Evolutionary conservation across 1,284 basidiomycete species (phyloP), one percentile per base, ranked within the genome.

Genomic region (Malassezia equina): DNA sequence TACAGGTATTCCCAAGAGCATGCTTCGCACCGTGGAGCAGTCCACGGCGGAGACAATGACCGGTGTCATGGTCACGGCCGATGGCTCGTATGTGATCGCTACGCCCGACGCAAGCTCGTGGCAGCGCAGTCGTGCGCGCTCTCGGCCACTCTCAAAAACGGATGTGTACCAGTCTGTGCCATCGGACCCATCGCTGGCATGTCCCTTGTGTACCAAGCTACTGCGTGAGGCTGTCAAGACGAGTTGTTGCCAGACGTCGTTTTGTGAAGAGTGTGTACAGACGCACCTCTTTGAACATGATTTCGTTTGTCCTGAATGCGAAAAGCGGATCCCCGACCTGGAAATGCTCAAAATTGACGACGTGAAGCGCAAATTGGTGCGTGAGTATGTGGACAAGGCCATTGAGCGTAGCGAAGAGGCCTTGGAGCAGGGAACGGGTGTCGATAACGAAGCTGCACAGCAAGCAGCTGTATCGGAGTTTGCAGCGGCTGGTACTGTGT

Each of bases 1-100:
- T 2, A 98, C 94, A 4, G 94, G 94, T 77, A 94, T 94, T 59
- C 94, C 94, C 8, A 84, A 91, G 62, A 93, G 88, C 69, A 95
- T 99, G 82, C 79, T 99, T 51, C 93, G 94, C 77, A 87, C 90
- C 1, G 90, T 98, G 21, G 91, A 95, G 60, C 86, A 67, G 47
- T 67, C 71, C 7, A 64, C 67, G 5, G 66, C 67, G 8, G 69
- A 66, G 49, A 60, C 60, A 17, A 63, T 62, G 36, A 58, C 64
- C 0, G 71, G 71, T 3, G 64, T 71, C 44, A 74, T 74, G 71
- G 64, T 74, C 8, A 73, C 71, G 12, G 60, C 71, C 15, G 71
- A 74, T 48, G 71, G 71, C 29, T 66, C 63, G 27, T 74, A 72
- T 34, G 71, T 74, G 12, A 63, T 72, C 7, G 70, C 71, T 11